phyloP scores from a whole-genome alignment of 2,329 filamentous ascomycete genomes.

The Monosporascus sp. region DNA sequence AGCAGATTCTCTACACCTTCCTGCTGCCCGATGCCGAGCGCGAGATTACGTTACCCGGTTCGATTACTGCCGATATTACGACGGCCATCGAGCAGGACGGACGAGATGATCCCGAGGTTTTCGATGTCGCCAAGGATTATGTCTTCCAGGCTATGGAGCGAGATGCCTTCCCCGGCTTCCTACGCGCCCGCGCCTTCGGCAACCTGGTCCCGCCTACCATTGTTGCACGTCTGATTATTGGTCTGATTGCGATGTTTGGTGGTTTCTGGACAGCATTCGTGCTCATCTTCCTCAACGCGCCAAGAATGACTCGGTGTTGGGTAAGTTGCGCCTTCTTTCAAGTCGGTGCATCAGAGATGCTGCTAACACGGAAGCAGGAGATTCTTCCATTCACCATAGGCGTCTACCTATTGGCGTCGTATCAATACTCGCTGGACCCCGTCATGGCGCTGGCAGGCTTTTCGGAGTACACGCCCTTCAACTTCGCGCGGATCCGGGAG shows the following conservation, averaged over 20 bases:
- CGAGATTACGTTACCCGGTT: constrained; percentile 87
- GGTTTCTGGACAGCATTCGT: constrained; percentile 93
- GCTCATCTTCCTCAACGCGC: constrained; percentile 82
- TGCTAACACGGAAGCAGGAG: constrained; percentile 30
- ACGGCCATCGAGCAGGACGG: constrained; percentile 83
- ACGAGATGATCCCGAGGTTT: constrained; percentile 93
- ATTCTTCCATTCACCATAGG: constrained; percentile 91
- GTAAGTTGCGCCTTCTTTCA: constrained; percentile 46
- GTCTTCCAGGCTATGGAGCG: constrained; percentile 99
- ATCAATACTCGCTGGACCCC: constrained; percentile 94
- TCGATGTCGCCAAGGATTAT: constrained; percentile 96
- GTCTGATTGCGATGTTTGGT: constrained; percentile 79
- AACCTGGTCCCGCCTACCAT: constrained; percentile 91
- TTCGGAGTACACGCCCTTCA: constrained; percentile 96
- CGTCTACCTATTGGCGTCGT: constrained; percentile 81
- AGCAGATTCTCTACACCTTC: constrained; percentile 98
- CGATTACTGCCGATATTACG: constrained; percentile 81
- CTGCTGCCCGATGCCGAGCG: constrained; percentile 91
- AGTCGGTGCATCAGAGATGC: background rate
- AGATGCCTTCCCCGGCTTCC: constrained; percentile 96
- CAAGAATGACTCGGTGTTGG: constrained; percentile 72
- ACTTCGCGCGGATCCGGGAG: constrained; percentile 81
- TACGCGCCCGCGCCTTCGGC: constrained; percentile 89
- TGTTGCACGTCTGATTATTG: constrained; percentile 77
- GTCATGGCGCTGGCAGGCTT: constrained; percentile 81